phyloP scores from a whole-genome alignment of 2,329 filamentous ascomycete species.

The Penicillium aurantiogriseum region DNA sequence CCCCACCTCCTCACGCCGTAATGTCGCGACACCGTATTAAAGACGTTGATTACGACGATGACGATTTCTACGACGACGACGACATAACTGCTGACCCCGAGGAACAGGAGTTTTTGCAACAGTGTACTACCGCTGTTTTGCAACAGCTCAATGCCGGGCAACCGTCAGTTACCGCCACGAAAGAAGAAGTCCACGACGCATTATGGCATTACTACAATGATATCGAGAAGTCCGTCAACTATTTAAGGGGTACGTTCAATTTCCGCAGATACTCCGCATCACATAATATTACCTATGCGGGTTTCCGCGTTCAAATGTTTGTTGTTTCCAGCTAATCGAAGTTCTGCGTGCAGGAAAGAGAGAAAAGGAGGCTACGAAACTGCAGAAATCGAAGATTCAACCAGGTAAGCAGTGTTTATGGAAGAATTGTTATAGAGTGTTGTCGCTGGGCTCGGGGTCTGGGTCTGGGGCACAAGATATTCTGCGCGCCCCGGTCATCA shows the following conservation, averaged over 20 bases:
- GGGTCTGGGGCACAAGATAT: background rate
- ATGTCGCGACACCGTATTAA: constrained; percentile 51
- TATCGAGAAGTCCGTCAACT: constrained; percentile 77
- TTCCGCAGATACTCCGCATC: background rate
- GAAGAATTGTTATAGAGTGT: constrained; percentile 10
- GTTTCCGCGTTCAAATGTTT: background rate
- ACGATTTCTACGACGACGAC: constrained; percentile 40
- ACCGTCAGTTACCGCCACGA: constrained; percentile 59
- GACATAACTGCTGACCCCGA: constrained; percentile 44
- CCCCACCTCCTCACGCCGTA: constrained; percentile 8
- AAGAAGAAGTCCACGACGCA: constrained; percentile 78
- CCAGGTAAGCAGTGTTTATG: constrained; percentile 24
- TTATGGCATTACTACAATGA: constrained; percentile 98
- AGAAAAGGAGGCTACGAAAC: constrained; percentile 33
- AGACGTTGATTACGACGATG: constrained; percentile 44
- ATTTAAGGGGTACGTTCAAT: constrained; percentile 63
- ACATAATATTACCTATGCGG: background rate
- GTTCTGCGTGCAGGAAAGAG: constrained; percentile 30
- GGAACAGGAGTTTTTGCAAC: constrained; percentile 58
- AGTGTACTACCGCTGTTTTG: constrained; percentile 66
- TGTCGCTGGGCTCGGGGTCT: constrained; percentile 31
- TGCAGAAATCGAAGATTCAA: constrained; percentile 29
- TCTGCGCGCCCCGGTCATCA: background rate
- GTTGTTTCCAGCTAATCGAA: constrained; percentile 5
- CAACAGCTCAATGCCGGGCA: constrained; percentile 61